Evolutionary conservation across 2,329 filamentous ascomycete species (phyloP), one percentile per base, ranked within the genome.

Genomic region (Escovopsis weberi): DNA sequence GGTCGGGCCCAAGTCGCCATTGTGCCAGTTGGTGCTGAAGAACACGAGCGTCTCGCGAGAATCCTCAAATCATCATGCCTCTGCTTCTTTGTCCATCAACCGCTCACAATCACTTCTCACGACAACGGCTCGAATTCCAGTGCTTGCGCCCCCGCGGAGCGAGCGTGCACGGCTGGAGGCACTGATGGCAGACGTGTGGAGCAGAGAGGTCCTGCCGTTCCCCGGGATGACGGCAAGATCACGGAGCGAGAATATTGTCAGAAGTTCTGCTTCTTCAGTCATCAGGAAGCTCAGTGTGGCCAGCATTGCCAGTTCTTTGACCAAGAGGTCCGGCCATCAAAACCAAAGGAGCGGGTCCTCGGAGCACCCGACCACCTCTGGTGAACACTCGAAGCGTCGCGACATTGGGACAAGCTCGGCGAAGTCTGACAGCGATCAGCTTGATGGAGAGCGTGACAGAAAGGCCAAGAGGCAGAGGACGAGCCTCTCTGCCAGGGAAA

Each of bases 221-320:
- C 86, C 88, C 12, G 86, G 86, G 2, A 88, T 94, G 75, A 74
- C 74, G 30, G 68, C 59, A 61, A 59, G 78, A 64, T 59, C 75
- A 58, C 59, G 77, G 65, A 64, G 82, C 52, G 76, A 94, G 52
- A 77, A 83, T 54, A 66, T 85, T 4, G 80, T 91, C 38, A 73
- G 83, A 40, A 76, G 75, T 35, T 86, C 82, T n/a, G 84, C 87
- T 11, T 86, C 85, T 33, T 84, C 84, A 1, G 76, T 94, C 55
- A 94, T 94, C 66, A 75, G 87, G 41, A 93, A 88, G 57, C 72
- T 95, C 48, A 94, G 85, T 60, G 80, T 85, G 54, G 80, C 82
- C 39, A 87, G 80, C 58, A 82, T 91, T 49, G 74, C 83, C 12
- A 81, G 75, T 50, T 82, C 82, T 39, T 88, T 93, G 55, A 74